These are phyloP conservation scores for Neonectria punicea DNA, from an alignment of 2,329 filamentous ascomycete species.

Conservation along the genomic window DNA sequence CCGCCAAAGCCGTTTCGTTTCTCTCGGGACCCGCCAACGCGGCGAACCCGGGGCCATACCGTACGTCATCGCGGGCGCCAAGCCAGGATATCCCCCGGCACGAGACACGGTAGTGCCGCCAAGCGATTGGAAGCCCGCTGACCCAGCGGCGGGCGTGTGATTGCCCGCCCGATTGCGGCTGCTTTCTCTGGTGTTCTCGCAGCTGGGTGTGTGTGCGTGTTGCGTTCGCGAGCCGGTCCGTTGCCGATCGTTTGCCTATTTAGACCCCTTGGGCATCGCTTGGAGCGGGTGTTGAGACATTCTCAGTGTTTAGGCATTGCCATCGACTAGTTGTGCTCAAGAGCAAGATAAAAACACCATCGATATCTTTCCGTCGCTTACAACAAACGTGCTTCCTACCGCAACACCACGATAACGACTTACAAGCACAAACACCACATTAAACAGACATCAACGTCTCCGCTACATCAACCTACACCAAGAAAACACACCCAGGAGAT, in stretches of 20 bases:
- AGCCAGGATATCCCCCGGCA: conserved; percentile 30
- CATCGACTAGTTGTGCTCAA: neutral
- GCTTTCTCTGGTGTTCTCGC: neutral
- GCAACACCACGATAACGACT: neutral
- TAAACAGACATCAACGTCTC: neutral
- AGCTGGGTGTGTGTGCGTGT: neutral
- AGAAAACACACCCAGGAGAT: neutral
- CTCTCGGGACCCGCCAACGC: neutral
- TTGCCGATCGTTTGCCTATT: conserved; percentile 18
- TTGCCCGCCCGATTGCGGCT: neutral
- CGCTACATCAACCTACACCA: neutral
- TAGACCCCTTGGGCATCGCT: conserved; percentile 7
- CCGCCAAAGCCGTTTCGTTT: neutral
- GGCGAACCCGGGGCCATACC: neutral
- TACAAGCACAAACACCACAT: neutral
- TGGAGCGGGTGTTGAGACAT: neutral
- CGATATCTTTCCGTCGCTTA: neutral
- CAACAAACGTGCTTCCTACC: neutral
- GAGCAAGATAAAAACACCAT: neutral
- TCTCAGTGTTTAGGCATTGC: neutral
- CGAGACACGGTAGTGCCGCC: conserved; percentile 24
- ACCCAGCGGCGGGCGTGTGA: conserved; percentile 18
- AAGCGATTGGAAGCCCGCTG: conserved; percentile 15
- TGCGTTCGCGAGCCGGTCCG: neutral
- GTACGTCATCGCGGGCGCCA: conserved; percentile 28